Base-by-base conservation (phyloP, 495 filamentous ascomycete species). In the Aeminium ludgeri region DNA sequence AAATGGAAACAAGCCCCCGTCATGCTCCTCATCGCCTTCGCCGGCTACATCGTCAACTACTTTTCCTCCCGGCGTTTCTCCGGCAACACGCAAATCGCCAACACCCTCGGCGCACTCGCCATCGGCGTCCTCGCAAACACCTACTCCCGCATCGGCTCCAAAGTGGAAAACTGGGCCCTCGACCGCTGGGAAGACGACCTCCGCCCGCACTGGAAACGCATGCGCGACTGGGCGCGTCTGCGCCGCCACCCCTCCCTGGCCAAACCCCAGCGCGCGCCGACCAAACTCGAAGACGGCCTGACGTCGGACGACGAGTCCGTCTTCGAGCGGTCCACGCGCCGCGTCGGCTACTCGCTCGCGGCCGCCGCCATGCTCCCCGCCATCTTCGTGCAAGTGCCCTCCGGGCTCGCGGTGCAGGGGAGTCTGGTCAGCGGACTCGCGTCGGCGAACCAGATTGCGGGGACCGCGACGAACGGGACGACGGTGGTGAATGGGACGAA, bases 351-450 rank as follows among this genome's bases (percentile, higher is more conserved):
- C 54, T 84, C 83, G 1, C 67, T 94, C 11, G 86, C 87, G 0
- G 86, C 86, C 1, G 82, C 83, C 0, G 80, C 82, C 6, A 80
- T 97, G 62, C 61, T 96, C 0, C 87, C 87, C 1, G 87, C 82
- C 3, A 93, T 97, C 46, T 92, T 92, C 51, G 87, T 97, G 4
- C 82, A 89, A 39, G 89, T 97, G 4, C 87, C 87, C 2, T 85
- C 78, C 11, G 87, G 86, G 3, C 67, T 97, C 10, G 83, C 89
- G 0, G 85, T 84, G 3, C 74, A 73, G 23, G 87, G 87, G 1
- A 82, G 77, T 8, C 60, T 95, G 43, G 66, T 97, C 11, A 76
- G 73, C n/a, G 87, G 89, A 6, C 67, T 97, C 30, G 74, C 73
- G n/a, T 77, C 73, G 11, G 87, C 85, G 1, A 75, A 93, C 52